Percentiles rank a stretch among this genome's conserved stretches.
Conservation (phyloP, 805 yeast genomes). For the Teunomyces cretensis region DNA sequence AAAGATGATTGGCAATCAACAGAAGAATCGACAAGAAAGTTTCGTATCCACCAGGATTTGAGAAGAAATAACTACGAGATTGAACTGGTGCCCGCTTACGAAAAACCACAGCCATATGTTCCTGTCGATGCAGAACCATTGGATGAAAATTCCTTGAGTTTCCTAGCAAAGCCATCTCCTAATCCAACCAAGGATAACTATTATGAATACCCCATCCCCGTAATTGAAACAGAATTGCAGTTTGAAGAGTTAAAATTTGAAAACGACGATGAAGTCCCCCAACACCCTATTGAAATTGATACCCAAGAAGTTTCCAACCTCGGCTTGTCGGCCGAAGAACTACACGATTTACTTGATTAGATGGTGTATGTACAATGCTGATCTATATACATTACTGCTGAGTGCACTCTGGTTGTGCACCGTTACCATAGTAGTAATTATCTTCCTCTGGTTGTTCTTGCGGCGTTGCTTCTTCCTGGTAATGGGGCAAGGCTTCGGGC, state of each 20-base stretch:
- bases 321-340: conserved; percentile 35
- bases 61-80: conserved; percentile 30
- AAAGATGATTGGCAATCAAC: not conserved
- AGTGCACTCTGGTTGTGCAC: conserved; percentile 36
- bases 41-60: conserved; percentile 1
- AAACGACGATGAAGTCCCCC: conserved; percentile 9
- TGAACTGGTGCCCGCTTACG: conserved; percentile 47
- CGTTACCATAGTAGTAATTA: conserved; percentile 14
- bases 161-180: conserved; percentile 23
- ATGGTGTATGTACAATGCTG: conserved; percentile 14
- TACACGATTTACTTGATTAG: conserved; percentile 36
- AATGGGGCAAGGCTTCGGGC: conserved; percentile 28
- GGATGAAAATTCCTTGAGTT: conserved; percentile 19
- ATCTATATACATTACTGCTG: conserved; percentile 17
- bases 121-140: conserved; percentile 49
- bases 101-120: conserved; percentile 38
- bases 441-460: conserved; percentile 13
- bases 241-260: conserved; percentile 13
- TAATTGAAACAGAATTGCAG: conserved; percentile 12
- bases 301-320: conserved; percentile 14
- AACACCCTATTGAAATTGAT: conserved; percentile 2
- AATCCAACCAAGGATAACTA: conserved; percentile 16
- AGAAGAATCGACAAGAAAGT: not conserved
- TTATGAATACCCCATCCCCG: conserved; percentile 11
- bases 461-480: conserved; percentile 17